phyloP scores from a whole-genome alignment of 495 filamentous ascomycete genomes.

The Neurospora sp. region DNA sequence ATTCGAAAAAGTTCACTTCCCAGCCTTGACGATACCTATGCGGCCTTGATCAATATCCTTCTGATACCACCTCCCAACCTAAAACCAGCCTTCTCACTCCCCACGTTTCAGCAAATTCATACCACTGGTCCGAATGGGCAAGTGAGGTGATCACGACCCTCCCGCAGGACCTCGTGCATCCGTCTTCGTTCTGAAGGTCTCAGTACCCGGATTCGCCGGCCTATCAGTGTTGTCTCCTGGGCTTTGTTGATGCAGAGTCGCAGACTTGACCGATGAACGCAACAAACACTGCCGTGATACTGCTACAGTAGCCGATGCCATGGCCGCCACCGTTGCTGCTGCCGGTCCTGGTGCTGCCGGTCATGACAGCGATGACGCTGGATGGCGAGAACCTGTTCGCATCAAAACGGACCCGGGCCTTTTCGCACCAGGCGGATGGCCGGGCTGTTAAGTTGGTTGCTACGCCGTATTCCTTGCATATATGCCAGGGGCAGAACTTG shows the following conservation, averaged over 20 bases:
- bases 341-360: background rate
- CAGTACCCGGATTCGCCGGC: background rate
- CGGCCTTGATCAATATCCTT: background rate
- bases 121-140: background rate
- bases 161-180: background rate
- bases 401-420: background rate
- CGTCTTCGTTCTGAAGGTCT: background rate
- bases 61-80: background rate
- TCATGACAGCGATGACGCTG: background rate
- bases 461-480: background rate
- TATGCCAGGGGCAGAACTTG: background rate
- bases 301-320: background rate
- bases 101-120: background rate
- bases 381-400: slow-evolving; percentile 9
- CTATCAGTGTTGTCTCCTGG: background rate
- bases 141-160: background rate
- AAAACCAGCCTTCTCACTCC: background rate
- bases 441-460: background rate
- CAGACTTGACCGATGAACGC: background rate
- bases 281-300: background rate
- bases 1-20: background rate
- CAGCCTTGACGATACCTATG: background rate
- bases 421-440: background rate
- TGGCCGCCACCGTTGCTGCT: background rate
- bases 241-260: background rate